phyloP scores from a whole-genome alignment of 176 grass and related monocot species.

The Chrysopogon serrulatus region DNA sequence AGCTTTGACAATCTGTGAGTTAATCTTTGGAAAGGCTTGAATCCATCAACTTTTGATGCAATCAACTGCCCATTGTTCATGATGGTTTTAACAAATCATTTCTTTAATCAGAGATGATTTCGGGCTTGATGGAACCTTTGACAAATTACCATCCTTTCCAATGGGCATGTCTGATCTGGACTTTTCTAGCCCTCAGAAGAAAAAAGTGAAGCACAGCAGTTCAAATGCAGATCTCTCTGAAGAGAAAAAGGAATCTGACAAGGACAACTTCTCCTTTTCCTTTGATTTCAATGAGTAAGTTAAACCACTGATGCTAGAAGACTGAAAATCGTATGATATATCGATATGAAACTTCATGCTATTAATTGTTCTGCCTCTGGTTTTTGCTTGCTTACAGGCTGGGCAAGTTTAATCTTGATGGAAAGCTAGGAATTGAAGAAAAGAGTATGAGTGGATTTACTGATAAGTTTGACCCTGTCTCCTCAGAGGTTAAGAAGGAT shows the following conservation, averaged over 20 bases:
- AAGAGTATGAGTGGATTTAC: slow-evolving; percentile 27
- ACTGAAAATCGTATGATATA: neutral
- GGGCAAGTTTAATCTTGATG: slow-evolving; percentile 76
- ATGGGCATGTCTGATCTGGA: slow-evolving; percentile 87
- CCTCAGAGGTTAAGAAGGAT: slow-evolving; percentile 41
- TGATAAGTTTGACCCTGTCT: slow-evolving; percentile 4
- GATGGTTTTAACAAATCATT: slow-evolving; percentile 14
- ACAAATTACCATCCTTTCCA: slow-evolving; percentile 75
- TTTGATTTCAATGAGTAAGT: slow-evolving; percentile 97
- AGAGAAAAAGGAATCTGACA: slow-evolving; percentile 58
- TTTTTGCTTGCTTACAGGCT: slow-evolving; percentile 58
- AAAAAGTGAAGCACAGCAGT: slow-evolving; percentile 45
- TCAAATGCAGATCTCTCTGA: slow-evolving; percentile 48
- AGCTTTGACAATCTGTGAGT: slow-evolving; percentile 86
- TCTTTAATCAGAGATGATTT: slow-evolving; percentile 82
- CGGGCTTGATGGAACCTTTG: slow-evolving; percentile 79
- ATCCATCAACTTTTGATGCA: slow-evolving; percentile 8
- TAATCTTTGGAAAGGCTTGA: slow-evolving; percentile 9
- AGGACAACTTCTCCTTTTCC: slow-evolving; percentile 75
- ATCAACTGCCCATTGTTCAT: neutral
- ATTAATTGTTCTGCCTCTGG: slow-evolving; percentile 29
- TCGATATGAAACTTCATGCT: neutral
- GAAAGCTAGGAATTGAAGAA: slow-evolving; percentile 49
- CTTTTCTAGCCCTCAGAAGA: slow-evolving; percentile 81
- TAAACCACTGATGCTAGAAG: slow-evolving; percentile 20